Evolutionary conservation across 495 filamentous ascomycete species (phyloP), one percentile per base, ranked within the genome.

Genomic region (Pyronema omphalodes): DNA sequence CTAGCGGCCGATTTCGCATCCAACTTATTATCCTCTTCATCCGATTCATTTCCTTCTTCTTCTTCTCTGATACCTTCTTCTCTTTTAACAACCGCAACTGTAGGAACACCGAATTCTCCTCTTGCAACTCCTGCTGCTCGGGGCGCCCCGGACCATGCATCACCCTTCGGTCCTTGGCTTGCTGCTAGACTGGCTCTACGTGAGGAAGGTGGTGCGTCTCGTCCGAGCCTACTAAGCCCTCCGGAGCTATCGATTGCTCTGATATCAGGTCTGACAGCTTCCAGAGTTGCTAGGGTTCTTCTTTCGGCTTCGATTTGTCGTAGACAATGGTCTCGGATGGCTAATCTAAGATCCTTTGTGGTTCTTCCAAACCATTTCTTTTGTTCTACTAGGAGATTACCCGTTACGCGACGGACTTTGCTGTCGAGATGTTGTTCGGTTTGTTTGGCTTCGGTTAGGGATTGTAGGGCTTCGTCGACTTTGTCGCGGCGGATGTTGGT

Each of bases 281-380:
- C 91, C 9, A 99, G 74, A 1, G 88, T 89, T 12, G 91, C 86
- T 35, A 99, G 76, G 11, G 88, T 88, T 44, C 91, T 80, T 41
- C 91, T 79, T 71, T 99, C 91, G 23, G 88, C 82, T 64, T 99
- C 91, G 61, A 99, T 99, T 67, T 96, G 80, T 44, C 91, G 84
- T 48, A 93, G 71, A 29, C 88, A 88, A 63, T 91, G 95, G 66
- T 99, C 91, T 48, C 91, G 81, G 55, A 99, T 79, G 58, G 77
- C 82, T 11, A 76, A 68, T 48, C 87, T 71, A 52, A 95, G 72
- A 60, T 96, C 91, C 17, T 75, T 75, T 9, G 87, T 74, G 17
- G 93, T 95, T 37, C 86, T 79, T 9, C 82, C 75, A 66, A 93
- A 93, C 91, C 91, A 99, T 60, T 80, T 80, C 39, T 86, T 79